phyloP scores from a whole-genome alignment of 176 grass and related monocot species.

The Triticum urartu region DNA sequence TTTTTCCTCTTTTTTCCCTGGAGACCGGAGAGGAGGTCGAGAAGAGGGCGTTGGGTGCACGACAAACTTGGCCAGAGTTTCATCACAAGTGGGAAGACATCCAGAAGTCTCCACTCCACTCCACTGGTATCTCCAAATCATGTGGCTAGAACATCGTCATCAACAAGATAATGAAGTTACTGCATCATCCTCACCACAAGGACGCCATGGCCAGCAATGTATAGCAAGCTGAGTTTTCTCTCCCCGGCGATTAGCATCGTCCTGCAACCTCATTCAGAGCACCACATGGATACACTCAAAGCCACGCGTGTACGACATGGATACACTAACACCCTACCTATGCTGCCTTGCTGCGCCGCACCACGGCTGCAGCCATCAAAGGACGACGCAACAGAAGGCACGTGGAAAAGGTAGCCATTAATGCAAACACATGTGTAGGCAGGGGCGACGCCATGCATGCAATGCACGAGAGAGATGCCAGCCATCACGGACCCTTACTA shows the following conservation, averaged over 20 bases:
- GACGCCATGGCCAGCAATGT: too few species aligned
- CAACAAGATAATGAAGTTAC: background rate
- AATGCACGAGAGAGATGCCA: background rate
- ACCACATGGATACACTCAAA: background rate
- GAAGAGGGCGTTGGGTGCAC: background rate
- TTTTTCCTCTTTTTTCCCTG: too few species aligned
- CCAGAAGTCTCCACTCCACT: too few species aligned
- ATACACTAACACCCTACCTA: background rate
- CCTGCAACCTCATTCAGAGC: background rate
- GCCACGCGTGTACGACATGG: background rate
- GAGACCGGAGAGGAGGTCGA: too few species aligned
- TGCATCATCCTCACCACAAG: background rate
- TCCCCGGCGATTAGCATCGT: background rate
- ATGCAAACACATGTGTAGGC: background rate
- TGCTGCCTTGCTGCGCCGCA: background rate
- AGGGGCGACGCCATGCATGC: too few species aligned
- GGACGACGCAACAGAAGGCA: background rate
- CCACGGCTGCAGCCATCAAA: background rate
- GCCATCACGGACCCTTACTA: background rate
- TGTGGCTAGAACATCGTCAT: background rate
- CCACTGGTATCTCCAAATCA: background rate
- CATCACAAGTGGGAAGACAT: background rate
- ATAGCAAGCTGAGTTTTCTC: background rate
- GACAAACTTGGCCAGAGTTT: background rate
- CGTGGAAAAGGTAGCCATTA: background rate